Evolutionary conservation across 2,329 filamentous ascomycete species (phyloP).

Genomic region (Seiridium unicorne): DNA sequence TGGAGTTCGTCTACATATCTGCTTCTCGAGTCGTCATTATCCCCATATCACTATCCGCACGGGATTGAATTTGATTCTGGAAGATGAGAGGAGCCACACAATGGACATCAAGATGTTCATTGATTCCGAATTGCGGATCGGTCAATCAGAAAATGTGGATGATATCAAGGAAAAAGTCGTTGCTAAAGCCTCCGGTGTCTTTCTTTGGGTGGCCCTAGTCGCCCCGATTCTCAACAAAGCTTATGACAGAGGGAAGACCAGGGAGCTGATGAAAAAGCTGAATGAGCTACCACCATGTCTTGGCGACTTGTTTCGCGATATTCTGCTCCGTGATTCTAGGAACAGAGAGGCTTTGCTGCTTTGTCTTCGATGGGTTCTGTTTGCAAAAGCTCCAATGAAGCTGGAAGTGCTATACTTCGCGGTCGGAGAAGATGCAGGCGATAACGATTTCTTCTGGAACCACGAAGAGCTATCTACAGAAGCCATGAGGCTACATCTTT

Average conservation of each 20-base stretch:
- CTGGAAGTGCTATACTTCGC: conserved; percentile 36
- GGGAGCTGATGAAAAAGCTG: conserved; percentile 23
- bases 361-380: conserved; percentile 40
- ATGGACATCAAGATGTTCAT: conserved; percentile 24
- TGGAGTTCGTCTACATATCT: not conserved
- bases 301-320: conserved; percentile 37
- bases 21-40: conserved; percentile 35
- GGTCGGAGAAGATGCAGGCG: conserved; percentile 15
- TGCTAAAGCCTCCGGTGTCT: conserved; percentile 36
- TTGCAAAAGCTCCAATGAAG: conserved; percentile 30
- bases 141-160: conserved; percentile 6
- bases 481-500: conserved; percentile 28
- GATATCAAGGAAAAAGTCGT: conserved; percentile 20
- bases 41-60: conserved; percentile 33
- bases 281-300: conserved; percentile 36
- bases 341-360: conserved; percentile 27
- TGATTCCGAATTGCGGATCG: conserved; percentile 21
- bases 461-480: conserved; percentile 13
- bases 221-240: conserved; percentile 34
- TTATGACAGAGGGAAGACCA: conserved; percentile 16
- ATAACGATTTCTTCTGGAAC: conserved; percentile 15
- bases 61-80: conserved; percentile 17
- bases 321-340: conserved; percentile 32
- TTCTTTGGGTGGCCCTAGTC: conserved; percentile 27
- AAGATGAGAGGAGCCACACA: conserved; percentile 17